Evolutionary conservation across 2,329 filamentous ascomycete species (phyloP), one percentile per base, ranked within the genome.

Genomic region (Fusarium sp.): DNA sequence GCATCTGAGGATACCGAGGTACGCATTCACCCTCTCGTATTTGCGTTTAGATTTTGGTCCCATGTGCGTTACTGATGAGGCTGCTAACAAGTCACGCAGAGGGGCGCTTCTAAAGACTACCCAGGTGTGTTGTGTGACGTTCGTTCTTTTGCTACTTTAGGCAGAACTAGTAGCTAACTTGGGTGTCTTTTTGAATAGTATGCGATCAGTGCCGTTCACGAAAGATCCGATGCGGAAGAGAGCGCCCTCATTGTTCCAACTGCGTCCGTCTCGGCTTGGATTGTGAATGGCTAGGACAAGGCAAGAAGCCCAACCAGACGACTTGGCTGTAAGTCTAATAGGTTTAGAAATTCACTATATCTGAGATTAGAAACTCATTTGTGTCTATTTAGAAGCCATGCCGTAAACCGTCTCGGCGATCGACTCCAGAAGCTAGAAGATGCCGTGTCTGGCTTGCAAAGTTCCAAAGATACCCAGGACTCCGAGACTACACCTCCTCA

Each of bases 211-310:
- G 66, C 33, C 56, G 66, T 12, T 68, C 66, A 40, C 44, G 66
- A 56, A 68, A 65, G 40, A 65, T 68, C 14, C 31, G 62, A 57
- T 65, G 66, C 27, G 62, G 66, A 8, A 68, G 66, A 49, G 66
- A 65, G 29, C 66, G 66, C 10, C 66, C 66, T 20, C 62, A 68
- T 20, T 68, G 62, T 20, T 64, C 66, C 27, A 68, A 68, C 8
- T 68, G 62, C 38, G 64, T 62, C 14, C 56, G 62, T 22, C 55
- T 68, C n/a, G 66, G 62, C 3, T 14, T 65, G 5, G 61, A 65
- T 14, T 68, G 62, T n/a, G 66, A 68, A 36, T 68, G 66, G 61
- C 14, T 68, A 29, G 66, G 66, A 3, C 66, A 68, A 17, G 66
- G 66, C 2, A 68, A 65, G 20, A 65, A 59, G 29, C 66, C 66